These are phyloP conservation scores for Blastocystis sp. DNA, from an alignment of 352 stramenopile species.

Conservation along the genomic window DNA sequence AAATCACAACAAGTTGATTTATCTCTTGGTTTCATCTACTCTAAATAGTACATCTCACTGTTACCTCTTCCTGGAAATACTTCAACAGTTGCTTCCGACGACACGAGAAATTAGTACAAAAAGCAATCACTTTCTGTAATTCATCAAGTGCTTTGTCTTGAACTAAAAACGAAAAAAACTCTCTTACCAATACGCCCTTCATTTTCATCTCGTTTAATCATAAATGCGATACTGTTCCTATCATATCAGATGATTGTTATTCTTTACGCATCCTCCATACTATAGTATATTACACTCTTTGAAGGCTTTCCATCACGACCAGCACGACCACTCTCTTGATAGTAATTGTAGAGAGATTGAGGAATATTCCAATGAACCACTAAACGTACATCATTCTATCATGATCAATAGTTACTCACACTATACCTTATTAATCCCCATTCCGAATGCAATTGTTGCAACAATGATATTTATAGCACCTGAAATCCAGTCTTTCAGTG, in stretches of 20 bases:
- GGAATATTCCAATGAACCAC: conserved; percentile 66
- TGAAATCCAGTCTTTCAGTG: neutral
- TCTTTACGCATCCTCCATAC: neutral
- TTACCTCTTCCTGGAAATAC: conserved; percentile 46
- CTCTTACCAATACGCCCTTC: conserved; percentile 12
- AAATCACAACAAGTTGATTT: neutral
- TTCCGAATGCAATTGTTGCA: conserved; percentile 49
- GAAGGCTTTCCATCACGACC: conserved; percentile 17
- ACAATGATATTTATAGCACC: neutral
- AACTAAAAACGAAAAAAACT: neutral
- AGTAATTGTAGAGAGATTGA: conserved; percentile 60
- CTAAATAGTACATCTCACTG: neutral
- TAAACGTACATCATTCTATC: conserved; percentile 51
- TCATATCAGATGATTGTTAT: neutral
- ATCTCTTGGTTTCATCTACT: neutral
- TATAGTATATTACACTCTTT: conserved; percentile 15
- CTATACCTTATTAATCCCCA: conserved; percentile 58
- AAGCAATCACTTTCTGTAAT: neutral
- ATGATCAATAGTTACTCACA: neutral
- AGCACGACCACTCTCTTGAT: conserved; percentile 60
- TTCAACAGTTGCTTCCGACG: neutral
- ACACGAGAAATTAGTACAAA: conserved; percentile 2
- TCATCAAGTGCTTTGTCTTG: conserved; percentile 4
- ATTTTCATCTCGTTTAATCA: conserved; percentile 27
- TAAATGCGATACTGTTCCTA: conserved; percentile 32